Evolutionary conservation across 1,139 yeast genomes (phyloP).

Genomic region (Magnusiomyces paraingens): DNA sequence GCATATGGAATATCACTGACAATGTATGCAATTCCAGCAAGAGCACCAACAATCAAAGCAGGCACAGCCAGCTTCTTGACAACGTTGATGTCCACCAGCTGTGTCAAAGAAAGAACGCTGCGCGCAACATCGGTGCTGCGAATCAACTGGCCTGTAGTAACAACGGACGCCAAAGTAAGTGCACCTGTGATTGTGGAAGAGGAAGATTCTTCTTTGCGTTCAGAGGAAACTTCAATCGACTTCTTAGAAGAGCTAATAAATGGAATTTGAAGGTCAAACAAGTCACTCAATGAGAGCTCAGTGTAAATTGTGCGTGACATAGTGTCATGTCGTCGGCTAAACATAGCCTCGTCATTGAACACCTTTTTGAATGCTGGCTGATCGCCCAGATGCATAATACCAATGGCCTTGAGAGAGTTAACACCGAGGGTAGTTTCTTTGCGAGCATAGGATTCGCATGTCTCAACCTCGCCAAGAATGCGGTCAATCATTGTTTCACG

Average conservation of each 20-base stretch:
- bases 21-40: constrained; percentile 59
- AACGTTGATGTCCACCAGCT: constrained; percentile 20
- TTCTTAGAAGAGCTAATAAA: constrained; percentile 7
- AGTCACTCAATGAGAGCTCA: constrained; percentile 58
- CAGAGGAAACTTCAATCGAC: constrained; percentile 33
- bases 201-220: constrained; percentile 17
- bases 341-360: constrained; percentile 79
- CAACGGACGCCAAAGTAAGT: constrained; percentile 35
- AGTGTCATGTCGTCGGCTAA: constrained; percentile 62
- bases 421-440: constrained; percentile 53
- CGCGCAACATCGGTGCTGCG: constrained; percentile 25
- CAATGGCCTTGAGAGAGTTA: constrained; percentile 55
- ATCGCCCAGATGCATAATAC: constrained; percentile 42
- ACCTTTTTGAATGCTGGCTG: constrained; percentile 49
- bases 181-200: constrained; percentile 35
- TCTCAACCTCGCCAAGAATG: constrained; percentile 55
- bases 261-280: constrained; percentile 48
- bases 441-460: constrained; percentile 66
- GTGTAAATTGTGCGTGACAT: constrained; percentile 54
- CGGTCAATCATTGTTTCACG: constrained; percentile 61
- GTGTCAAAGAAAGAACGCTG: constrained; percentile 25
- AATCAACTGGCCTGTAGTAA: constrained; percentile 33
- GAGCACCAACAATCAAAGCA: constrained; percentile 45
- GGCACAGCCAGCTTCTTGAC: constrained; percentile 41
- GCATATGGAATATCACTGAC: constrained; percentile 83